Evolutionary conservation across 1,284 basidiomycete species (phyloP).

Genomic region (Phenoliferia sp.): DNA sequence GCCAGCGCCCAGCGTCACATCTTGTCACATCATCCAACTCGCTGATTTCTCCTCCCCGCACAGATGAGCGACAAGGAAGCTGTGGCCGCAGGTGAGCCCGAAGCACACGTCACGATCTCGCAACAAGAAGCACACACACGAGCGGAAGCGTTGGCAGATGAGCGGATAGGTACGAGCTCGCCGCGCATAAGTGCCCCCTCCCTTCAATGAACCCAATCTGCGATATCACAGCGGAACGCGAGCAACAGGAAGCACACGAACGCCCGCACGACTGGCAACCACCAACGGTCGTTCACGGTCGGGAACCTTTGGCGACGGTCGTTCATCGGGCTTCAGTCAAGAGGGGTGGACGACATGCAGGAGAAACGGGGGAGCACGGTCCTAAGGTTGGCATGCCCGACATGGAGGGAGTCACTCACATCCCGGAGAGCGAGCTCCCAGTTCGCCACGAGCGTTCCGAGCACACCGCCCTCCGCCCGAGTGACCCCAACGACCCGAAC

Average conservation of each 20-base stretch:
- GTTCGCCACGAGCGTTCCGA: not conserved
- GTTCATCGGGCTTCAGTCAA: constrained; percentile 6
- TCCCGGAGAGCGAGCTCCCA: constrained; percentile 16
- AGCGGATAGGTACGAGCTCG: not conserved
- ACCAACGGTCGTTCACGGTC: not conserved
- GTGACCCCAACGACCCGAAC: not conserved
- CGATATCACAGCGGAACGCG: constrained; percentile 16
- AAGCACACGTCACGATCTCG: not conserved
- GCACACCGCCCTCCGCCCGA: not conserved
- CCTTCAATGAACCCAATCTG: too few relatives aligned
- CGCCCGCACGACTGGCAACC: not conserved
- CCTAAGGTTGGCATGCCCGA: constrained; percentile 7
- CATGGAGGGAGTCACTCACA: constrained; percentile 14
- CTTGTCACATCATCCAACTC: too few relatives aligned
- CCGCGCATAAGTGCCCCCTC: too few relatives aligned
- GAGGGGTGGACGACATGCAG: not conserved
- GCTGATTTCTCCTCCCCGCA: too few relatives aligned
- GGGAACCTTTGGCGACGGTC: not conserved
- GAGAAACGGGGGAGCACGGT: not conserved
- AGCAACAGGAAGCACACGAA: constrained; percentile 4
- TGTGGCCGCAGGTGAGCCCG: not conserved
- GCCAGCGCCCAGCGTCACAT: not conserved
- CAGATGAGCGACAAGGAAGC: too few relatives aligned
- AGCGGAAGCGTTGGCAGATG: not conserved
- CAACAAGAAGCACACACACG: not conserved